Base-by-base conservation (phyloP, 108 stramenopile species). In the Fistulifera pelliculosa region DNA sequence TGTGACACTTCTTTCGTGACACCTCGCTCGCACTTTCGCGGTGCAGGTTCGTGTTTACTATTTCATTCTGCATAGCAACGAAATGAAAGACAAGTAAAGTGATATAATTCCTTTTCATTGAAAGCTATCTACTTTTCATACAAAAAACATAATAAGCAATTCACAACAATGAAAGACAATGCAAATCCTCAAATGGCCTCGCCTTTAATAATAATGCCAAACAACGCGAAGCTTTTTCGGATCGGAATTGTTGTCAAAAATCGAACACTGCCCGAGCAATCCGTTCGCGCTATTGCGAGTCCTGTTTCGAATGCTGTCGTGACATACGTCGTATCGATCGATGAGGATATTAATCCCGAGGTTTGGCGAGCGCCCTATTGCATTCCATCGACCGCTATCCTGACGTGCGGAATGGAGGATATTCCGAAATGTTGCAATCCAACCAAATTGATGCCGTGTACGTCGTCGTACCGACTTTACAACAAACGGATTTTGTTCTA, bases 391-490 rank as follows among this genome's bases (percentile, higher is more conserved):
- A 47, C 44, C 4, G 44, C 44, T 3, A 47, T 47, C 3, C 10
- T 47, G 19, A 47, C 44, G 44, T 8, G 31, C 31, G 71, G 26
- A 12, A 58, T 27, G 60, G 56, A 43, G 71, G 65, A 41, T 56
- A 49, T 28, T 12, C 60, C 10, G 22, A 62, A 39, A 56, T 73
- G 56, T 45, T 73, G 18, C 8, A 43, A 22, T 56, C 47, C 14
- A 48, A 59, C 19, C 26, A 44, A 26, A 44, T 73, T 48, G 56
- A 73, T 43, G 71, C 67, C 31, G 66, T 74, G 0, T 74, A 68
- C 23, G 56, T 68, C 31, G 52, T 68, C 49, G 63, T 64, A 13
- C 55, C 65, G 3, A 47, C 60, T 40, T 61, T 58, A 18, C 53
- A 41, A 10, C 62, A 73, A 28, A 47, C 47, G 16, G 53, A 59